These are phyloP conservation scores for Somion occarium DNA, from an alignment of 1,284 basidiomycete genomes.

Conservation along the genomic window DNA sequence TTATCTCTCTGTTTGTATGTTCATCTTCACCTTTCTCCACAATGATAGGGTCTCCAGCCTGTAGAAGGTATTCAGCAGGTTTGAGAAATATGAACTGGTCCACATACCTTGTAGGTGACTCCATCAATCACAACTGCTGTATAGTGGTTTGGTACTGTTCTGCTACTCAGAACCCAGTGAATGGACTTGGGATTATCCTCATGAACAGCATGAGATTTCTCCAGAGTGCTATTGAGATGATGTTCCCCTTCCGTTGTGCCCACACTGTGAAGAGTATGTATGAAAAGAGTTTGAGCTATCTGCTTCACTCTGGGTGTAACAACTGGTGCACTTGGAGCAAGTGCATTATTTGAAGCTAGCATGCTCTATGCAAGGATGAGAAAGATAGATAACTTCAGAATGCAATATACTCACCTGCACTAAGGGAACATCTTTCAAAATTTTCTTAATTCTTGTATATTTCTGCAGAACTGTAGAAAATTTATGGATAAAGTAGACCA, in stretches of 20 bases:
- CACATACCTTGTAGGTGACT: slow-evolving; percentile 44
- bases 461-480: neutral
- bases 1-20: slow-evolving; percentile 31
- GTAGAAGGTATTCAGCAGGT: too few relatives aligned
- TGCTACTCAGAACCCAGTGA: slow-evolving; percentile 38
- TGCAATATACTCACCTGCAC: neutral
- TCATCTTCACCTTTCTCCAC: slow-evolving; percentile 48
- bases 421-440: neutral
- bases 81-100: too few relatives aligned
- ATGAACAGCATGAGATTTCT: slow-evolving; percentile 28
- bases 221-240: neutral
- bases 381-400: too few relatives aligned
- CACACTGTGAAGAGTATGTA: neutral
- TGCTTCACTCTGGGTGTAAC: slow-evolving; percentile 1
- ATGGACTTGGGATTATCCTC: slow-evolving; percentile 41
- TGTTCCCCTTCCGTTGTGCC: neutral
- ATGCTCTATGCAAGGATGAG: neutral
- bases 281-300: slow-evolving; percentile 6
- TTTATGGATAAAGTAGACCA: neutral
- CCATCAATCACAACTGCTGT: slow-evolving; percentile 48
- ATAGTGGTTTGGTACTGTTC: slow-evolving; percentile 32
- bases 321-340: neutral
- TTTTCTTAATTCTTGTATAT: neutral
- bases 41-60: slow-evolving; percentile 61
- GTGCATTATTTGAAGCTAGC: neutral